phyloP scores from a whole-genome alignment of 768 basidiomycete species.

The Pleurotus salmoneostramineus region DNA sequence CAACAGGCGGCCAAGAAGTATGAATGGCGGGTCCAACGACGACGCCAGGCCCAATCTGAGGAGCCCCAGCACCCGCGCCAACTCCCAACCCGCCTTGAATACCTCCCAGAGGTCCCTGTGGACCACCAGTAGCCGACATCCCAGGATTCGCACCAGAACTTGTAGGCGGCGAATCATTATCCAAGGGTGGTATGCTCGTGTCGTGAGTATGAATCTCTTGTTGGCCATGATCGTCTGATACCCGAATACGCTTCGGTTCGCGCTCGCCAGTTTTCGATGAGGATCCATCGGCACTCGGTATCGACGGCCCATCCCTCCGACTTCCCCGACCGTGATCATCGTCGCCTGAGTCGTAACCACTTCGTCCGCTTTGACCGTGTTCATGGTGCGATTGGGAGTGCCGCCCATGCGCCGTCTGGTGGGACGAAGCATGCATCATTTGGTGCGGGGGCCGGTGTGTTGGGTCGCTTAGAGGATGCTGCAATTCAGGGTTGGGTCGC shows the following conservation, averaged over 20 bases:
- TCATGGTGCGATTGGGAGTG: slow-evolving; percentile 16
- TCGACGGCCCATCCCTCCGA: neutral
- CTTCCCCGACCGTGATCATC: slow-evolving; percentile 5
- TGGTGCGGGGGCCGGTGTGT: slow-evolving; percentile 13
- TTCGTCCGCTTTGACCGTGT: slow-evolving; percentile 23
- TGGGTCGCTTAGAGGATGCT: slow-evolving; percentile 25
- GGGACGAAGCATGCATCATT: neutral
- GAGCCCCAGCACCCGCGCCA: neutral
- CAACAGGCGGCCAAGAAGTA: slow-evolving; percentile 6
- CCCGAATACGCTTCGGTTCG: slow-evolving; percentile 31
- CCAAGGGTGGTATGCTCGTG: slow-evolving; percentile 12
- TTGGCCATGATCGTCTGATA: slow-evolving; percentile 23
- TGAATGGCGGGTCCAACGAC: slow-evolving; percentile 3
- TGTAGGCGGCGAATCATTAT: neutral
- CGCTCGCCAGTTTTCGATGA: slow-evolving; percentile 16
- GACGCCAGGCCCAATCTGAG: neutral
- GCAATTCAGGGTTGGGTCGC: slow-evolving; percentile 43
- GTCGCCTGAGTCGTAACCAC: slow-evolving; percentile 17
- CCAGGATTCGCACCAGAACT: slow-evolving; percentile 6
- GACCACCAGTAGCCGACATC: neutral
- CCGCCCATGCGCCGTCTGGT: neutral
- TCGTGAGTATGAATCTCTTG: slow-evolving; percentile 19
- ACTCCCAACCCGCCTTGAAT: neutral
- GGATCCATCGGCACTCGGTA: slow-evolving; percentile 1
- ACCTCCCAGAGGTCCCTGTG: neutral